Evolutionary conservation across 1,284 basidiomycete species (phyloP).

Genomic region (Austropuccinia psidii): DNA sequence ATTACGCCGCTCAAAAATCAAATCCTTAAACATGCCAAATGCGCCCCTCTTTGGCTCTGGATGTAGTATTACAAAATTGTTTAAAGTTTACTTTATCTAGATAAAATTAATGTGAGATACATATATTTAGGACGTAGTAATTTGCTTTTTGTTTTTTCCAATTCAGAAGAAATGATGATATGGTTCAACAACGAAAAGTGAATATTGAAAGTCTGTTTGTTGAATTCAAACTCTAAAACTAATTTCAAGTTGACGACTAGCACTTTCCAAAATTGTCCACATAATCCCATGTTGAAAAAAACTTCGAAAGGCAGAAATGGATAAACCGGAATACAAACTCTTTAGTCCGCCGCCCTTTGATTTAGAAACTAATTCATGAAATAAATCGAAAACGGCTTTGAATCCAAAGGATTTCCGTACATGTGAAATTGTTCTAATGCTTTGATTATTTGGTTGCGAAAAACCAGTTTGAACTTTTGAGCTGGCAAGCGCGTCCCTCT

Average conservation of each 20-base stretch:
- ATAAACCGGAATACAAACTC: slow-evolving; percentile 27
- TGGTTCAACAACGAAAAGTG: too few relatives aligned
- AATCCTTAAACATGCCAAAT: too few relatives aligned
- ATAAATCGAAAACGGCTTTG: slow-evolving; percentile 13
- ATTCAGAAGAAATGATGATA: too few relatives aligned
- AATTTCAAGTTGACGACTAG: slow-evolving; percentile 13
- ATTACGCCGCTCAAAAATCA: too few relatives aligned
- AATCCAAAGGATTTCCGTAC: slow-evolving; percentile 17
- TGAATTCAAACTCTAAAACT: background rate
- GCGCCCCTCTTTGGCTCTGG: too few relatives aligned
- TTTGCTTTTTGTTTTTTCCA: too few relatives aligned
- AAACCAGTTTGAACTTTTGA: background rate
- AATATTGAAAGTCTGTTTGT: too few relatives aligned
- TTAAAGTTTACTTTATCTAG: too few relatives aligned
- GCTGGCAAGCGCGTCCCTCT: slow-evolving; percentile 31
- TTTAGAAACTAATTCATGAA: slow-evolving; percentile 21
- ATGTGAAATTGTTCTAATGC: background rate
- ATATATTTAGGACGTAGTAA: too few relatives aligned
- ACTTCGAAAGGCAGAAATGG: slow-evolving; percentile 33
- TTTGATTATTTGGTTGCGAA: background rate
- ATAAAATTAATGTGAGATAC: too few relatives aligned
- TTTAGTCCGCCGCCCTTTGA: slow-evolving; percentile 20
- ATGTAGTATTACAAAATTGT: too few relatives aligned
- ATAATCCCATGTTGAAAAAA: slow-evolving; percentile 37
- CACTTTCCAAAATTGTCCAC: slow-evolving; percentile 36